Percentiles rank a stretch among this genome's conserved stretches.
Evolutionary conservation across 306 rosid species (phyloP).

Genomic region (Castanopsis chinensis): DNA sequence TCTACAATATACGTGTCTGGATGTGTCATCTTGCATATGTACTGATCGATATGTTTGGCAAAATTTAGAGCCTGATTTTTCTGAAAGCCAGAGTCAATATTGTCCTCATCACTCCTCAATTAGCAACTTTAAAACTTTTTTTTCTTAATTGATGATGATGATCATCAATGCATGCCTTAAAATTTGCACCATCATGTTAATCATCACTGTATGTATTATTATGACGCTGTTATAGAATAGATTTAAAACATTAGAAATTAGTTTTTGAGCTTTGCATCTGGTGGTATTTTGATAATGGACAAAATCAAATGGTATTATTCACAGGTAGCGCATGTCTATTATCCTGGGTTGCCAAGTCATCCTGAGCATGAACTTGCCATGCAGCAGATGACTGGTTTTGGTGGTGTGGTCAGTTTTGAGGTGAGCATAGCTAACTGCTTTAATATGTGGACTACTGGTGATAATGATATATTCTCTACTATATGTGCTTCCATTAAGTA

Average conservation of each 20-base stretch:
- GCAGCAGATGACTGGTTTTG: constrained; percentile 95
- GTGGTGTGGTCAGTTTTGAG: constrained; percentile 98
- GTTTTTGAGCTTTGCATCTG: background rate
- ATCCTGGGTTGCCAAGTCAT: constrained; percentile 90
- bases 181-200: background rate
- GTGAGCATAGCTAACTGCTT: constrained; percentile 35
- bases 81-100: background rate
- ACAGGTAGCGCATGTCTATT: constrained; percentile 86
- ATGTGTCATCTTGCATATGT: background rate
- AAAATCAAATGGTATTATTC: constrained; percentile 20
- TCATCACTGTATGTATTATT: background rate
- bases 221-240: background rate
- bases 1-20: background rate
- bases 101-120: background rate
- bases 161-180: background rate
- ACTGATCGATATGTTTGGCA: background rate
- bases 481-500: background rate
- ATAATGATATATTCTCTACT: background rate
- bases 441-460: background rate
- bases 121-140: background rate
- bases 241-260: background rate
- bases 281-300: constrained; percentile 16
- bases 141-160: background rate
- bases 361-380: constrained; percentile 92
- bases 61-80: no score